These are phyloP conservation scores for Ophiostoma sp. DNA, from an alignment of 2,329 filamentous ascomycete species.

Conservation along the genomic window DNA sequence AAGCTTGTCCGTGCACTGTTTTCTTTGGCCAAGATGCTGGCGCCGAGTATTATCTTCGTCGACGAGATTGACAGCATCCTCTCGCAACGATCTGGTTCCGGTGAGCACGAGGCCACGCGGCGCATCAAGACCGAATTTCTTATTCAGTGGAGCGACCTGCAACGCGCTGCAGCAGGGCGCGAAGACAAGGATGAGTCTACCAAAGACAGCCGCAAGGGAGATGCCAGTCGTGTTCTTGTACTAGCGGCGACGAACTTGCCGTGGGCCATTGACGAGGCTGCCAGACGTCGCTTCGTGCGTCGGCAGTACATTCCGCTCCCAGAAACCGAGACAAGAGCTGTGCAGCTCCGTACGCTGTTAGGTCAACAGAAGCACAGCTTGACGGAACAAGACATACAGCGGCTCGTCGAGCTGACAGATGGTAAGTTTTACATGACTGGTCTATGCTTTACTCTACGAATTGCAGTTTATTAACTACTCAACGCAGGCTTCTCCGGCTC, in stretches of 20 bases:
- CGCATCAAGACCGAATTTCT: constrained; percentile 97
- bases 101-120: constrained; percentile 89
- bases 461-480: constrained; percentile 22
- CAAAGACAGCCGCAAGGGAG: constrained; percentile 73
- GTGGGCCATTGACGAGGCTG: constrained; percentile 97
- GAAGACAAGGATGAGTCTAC: constrained; percentile 68
- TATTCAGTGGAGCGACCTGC: constrained; percentile 94
- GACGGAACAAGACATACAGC: constrained; percentile 67
- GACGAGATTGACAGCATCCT: constrained; percentile 96
- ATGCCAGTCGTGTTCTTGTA: constrained; percentile 85
- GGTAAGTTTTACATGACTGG: constrained; percentile 53
- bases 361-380: constrained; percentile 86
- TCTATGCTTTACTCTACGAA: neutral
- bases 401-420: constrained; percentile 77
- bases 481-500: constrained; percentile 87
- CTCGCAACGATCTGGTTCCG: constrained; percentile 76
- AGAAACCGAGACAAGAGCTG: constrained; percentile 75
- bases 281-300: constrained; percentile 83
- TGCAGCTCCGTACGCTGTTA: constrained; percentile 76
- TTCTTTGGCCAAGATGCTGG: constrained; percentile 79
- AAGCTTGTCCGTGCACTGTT: constrained; percentile 94
- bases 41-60: constrained; percentile 96
- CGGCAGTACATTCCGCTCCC: constrained; percentile 95
- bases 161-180: constrained; percentile 80
- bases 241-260: constrained; percentile 94